Conservation (phyloP, 345 rosid species). For the Carallia brachiata region DNA sequence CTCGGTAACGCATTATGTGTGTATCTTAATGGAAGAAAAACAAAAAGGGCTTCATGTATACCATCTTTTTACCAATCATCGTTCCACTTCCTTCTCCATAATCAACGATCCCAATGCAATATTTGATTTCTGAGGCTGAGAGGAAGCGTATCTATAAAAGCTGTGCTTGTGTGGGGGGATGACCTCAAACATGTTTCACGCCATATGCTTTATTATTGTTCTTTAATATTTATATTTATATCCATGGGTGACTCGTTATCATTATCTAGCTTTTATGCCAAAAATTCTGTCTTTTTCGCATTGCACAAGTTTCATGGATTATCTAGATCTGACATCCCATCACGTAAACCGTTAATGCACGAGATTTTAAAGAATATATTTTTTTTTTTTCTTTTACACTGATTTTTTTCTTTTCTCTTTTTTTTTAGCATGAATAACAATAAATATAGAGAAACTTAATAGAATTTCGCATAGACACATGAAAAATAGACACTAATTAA, state of each 20-base stretch:
- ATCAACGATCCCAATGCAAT: slow-evolving; percentile 9
- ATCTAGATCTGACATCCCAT: too few species aligned
- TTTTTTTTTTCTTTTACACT: too few species aligned
- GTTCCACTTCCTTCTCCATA: slow-evolving; percentile 14
- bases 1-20: not conserved
- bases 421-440: too few species aligned
- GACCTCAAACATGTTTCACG: slow-evolving; percentile 1
- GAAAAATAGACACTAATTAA: too few species aligned
- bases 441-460: too few species aligned
- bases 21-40: slow-evolving; percentile 1
- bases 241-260: too few species aligned
- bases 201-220: not conserved
- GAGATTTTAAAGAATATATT: not conserved
- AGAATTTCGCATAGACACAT: too few species aligned
- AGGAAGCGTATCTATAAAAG: not conserved
- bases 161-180: not conserved
- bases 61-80: slow-evolving; percentile 24
- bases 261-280: too few species aligned
- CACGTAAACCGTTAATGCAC: too few species aligned
- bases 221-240: too few species aligned
- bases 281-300: not conserved
- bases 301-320: not conserved
- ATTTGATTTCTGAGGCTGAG: not conserved
- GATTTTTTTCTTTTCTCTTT: too few species aligned
- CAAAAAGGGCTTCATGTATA: slow-evolving; percentile 19